Evolutionary conservation across 768 basidiomycete genomes (phyloP), one percentile per base, ranked within the genome.

Genomic region (Boletus sensibilis): DNA sequence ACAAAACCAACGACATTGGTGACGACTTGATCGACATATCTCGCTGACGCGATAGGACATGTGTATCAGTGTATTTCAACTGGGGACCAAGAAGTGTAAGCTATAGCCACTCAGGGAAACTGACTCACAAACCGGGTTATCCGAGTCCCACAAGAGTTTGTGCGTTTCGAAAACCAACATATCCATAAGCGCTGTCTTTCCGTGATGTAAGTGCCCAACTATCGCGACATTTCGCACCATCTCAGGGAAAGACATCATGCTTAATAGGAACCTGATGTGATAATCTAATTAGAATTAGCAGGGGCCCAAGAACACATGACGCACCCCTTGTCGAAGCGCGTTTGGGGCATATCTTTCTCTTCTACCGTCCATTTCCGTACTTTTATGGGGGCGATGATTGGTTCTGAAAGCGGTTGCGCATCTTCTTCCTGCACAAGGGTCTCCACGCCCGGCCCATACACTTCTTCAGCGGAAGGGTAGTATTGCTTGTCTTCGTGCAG

Each of bases 401-500:
- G 97, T 66, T 98, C 93, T 3, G 92, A 82, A 20, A 99, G 81
- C 14, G 94, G 94, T 70, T 99, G 97, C 4, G 92, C 86, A 68
- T 99, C 97, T 75, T 99, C 97, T 72, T 99, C 97, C 69, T 98
- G 97, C 2, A 99, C 97, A 62, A 98, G 74, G 1, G 97, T 90
- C 75, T 98, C 96, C 31, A 99, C 97, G 56, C 87, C 97, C 38
- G 84, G 78, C 3, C 97, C 97, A 72, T 99, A 99, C 2, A 95
- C 85, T 18, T 98, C 94, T 53, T 79, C 79, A 1, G 97, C 96
- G 14, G 90, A 89, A 14, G 94, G 92, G 70, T 99, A 99, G 73
- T 99, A 98, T 72, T 94, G 91, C 74, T 99, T 99, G 75, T 99
- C 91, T 70, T 98, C 97, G 65, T 98, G 96, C 43, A 98, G 78